Base-by-base conservation (phyloP, 2,329 filamentous ascomycete species). In the Ascocoryne sarcoides region DNA sequence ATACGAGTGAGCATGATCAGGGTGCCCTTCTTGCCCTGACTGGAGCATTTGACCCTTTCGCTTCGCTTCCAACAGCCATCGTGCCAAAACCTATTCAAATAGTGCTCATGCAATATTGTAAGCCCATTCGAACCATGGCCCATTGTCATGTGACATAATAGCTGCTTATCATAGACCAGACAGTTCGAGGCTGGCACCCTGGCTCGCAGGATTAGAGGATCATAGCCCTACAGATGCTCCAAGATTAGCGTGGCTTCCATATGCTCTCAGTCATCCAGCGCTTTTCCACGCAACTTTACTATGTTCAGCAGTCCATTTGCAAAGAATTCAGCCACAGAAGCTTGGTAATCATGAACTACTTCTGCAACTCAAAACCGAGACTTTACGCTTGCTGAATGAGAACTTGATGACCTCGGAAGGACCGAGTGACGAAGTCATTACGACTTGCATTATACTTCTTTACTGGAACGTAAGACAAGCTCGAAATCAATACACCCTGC, bases 241-340 rank as follows among this genome's bases (percentile, higher is more conserved):
- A 40, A 36, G 19, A 40, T n/a, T 32, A 32, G 42, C 50, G 17
- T 45, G 48, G 46, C 18, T 47, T 12, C 39, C 40, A 14, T 44
- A 32, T 28, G 49, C 49, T 12, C 19, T 49, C 14, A 30, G 48
- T 3, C 47, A 54, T 30, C 41, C 43, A 9, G 37, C 52, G 1
- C 42, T 54, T 15, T 53, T 50, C 15, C 43, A 50, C 20, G 52
- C 50, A 15, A 50, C 49, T 0, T 32, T 54, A 4, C 36, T 53
- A 8, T 38, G 43, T 8, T 35, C 52, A 8, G 52, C 46, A 9
- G 47, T 53, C 14, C 50, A 49, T 38, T 34, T 50, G 3, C 36
- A 51, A 10, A 43, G 51, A 7, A n/a, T n/a, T n/a, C n/a, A n/a
- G n/a, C 35, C 35, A 19, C 36, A 36, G 5, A 37, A 47, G 8